Evolutionary conservation across 2,329 filamentous ascomycete genomes (phyloP).

Genomic region (Colletotrichum viniferum): DNA sequence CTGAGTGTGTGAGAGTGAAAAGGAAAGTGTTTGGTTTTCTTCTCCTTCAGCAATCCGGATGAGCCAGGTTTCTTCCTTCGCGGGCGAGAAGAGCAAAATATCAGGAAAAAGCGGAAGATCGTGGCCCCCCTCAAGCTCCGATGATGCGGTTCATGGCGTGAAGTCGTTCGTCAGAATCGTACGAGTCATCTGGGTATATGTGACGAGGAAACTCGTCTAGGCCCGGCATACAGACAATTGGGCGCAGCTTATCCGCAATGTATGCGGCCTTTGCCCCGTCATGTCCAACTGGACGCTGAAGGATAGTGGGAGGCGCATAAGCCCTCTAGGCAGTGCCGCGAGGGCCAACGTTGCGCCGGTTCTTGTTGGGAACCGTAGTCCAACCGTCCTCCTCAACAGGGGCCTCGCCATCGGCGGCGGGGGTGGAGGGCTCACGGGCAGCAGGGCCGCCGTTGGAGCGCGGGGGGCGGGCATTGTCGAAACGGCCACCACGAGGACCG

Average conservation of each 20-base stretch:
- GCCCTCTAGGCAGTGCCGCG: constrained; percentile 17
- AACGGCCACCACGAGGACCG: constrained; percentile 47
- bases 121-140: constrained; percentile 15
- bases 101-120: constrained; percentile 1
- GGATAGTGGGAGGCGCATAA: constrained; percentile 4
- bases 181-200: constrained; percentile 21
- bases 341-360: constrained; percentile 23
- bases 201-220: constrained; percentile 19
- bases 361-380: constrained; percentile 56
- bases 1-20: neutral
- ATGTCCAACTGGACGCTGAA: constrained; percentile 13
- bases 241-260: constrained; percentile 14
- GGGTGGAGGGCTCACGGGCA: constrained; percentile 39
- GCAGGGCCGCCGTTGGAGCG: constrained; percentile 53
- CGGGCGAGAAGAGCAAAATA: constrained; percentile 4
- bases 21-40: neutral
- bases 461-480: constrained; percentile 48
- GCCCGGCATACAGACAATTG: constrained; percentile 9
- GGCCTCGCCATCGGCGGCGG: constrained; percentile 31
- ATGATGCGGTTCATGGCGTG: constrained; percentile 19
- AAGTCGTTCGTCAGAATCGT: constrained; percentile 22
- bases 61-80: neutral
- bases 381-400: constrained; percentile 65
- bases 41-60: constrained; percentile 10
- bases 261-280: constrained; percentile 6